Evolutionary conservation across 2,329 filamentous ascomycete genomes (phyloP), one percentile per base, ranked within the genome.

Genomic region (Xylaria sp.): DNA sequence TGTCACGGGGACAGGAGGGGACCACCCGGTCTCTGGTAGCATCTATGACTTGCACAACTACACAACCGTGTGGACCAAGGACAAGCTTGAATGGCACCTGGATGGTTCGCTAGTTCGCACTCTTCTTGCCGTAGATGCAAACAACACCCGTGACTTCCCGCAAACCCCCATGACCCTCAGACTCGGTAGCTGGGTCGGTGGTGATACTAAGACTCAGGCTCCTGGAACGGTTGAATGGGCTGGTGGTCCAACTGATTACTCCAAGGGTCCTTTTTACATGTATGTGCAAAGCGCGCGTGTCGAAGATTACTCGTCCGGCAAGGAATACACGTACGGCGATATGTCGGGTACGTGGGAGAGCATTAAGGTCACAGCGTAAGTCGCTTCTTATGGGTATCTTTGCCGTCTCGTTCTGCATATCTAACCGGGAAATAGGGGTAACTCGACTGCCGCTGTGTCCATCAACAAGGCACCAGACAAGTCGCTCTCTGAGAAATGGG

Each of bases 161-260:
- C 92, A 95, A 77, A 94, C 92, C 0, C 92, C 92, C 1, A 91
- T 92, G 89, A 87, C 88, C 59, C 79, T 93, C 58, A 89, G 88
- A 61, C 75, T 93, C 19, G 90, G 90, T 62, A 89, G 91, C 72
- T 91, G 88, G 85, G 86, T 90, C 60, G 85, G 88, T 64, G 85
- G 89, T 69, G 85, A 92, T 71, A 80, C 88, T 5, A 30, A 69
- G 21, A 76, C 81, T 48, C 78, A 90, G 75, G 79, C 85, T 50
- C 51, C 85, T 59, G 83, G 86, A 12, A 91, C 89, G 1, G 86
- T 90, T 60, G 82, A 89, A 64, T 93, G 91, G 91, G 91, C 91
- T 65, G 90, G 90, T 63, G 91, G 91, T 67, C 75, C 82, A 61
- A 93, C 91, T 50, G 85, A 93, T 78, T 94, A 90, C 78, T 77